phyloP scores from a whole-genome alignment of 352 stramenopile species.

The Phytophthora brassicae region DNA sequence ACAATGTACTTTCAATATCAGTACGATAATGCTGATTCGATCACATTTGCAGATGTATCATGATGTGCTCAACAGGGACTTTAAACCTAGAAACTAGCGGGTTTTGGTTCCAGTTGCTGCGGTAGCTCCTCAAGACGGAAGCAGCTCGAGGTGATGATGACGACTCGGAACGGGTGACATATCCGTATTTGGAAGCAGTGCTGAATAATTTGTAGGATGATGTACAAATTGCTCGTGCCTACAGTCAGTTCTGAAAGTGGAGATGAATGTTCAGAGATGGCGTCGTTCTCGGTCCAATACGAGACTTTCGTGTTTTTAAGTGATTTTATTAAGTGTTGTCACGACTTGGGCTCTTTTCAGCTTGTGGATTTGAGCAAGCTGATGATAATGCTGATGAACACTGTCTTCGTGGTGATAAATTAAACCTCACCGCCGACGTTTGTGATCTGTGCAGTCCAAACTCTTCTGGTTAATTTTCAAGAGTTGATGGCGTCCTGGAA shows the following conservation, averaged over 20 bases:
- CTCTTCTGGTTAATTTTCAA: constrained; percentile 37
- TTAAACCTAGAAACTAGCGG: constrained; percentile 27
- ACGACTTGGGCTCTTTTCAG: not conserved
- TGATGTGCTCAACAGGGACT: not conserved
- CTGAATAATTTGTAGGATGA: constrained; percentile 14
- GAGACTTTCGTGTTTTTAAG: constrained; percentile 40
- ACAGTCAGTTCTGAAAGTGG: not conserved
- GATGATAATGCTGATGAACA: constrained; percentile 21
- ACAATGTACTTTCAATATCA: not conserved
- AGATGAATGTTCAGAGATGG: not conserved
- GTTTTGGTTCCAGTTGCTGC: constrained; percentile 56
- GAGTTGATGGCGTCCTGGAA: constrained; percentile 18
- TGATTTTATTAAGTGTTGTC: constrained; percentile 26
- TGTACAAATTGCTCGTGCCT: constrained; percentile 13
- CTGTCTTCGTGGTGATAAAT: constrained; percentile 17
- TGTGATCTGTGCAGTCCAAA: constrained; percentile 43
- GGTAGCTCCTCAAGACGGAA: constrained; percentile 35
- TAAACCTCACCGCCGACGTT: constrained; percentile 40
- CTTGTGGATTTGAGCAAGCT: constrained; percentile 20
- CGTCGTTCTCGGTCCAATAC: constrained; percentile 28
- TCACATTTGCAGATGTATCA: constrained; percentile 11
- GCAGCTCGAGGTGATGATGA: not conserved
- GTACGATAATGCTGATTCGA: not conserved
- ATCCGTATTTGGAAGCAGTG: constrained; percentile 20
- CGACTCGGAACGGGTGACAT: not conserved